Base-by-base conservation (phyloP, 495 filamentous ascomycete species). In the Margaritispora aquatica region DNA sequence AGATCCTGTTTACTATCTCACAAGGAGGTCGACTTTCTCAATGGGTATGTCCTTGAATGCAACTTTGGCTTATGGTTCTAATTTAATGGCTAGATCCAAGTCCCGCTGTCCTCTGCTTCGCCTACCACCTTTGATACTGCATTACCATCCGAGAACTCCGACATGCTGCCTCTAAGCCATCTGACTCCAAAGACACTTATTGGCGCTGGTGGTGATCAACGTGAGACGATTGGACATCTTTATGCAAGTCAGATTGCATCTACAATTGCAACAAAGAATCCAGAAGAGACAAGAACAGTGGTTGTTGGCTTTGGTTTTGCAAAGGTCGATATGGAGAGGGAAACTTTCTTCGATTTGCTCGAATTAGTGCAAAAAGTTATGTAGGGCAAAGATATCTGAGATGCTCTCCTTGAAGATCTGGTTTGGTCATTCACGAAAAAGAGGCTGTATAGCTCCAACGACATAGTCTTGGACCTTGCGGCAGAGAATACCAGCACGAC, bases 211-310 rank as follows among this genome's bases (percentile, higher is more conserved):
- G 84, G 83, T 19, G 77, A 88, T 58, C 87, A 89, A 51, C 80
- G 92, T 36, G 90, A 96, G 62, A 88, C 87, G 0, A 66, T 93
- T 19, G 93, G 89, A 24, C 94, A 97, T 73, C 80, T 96, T 3
- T 85, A 90, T 68, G 90, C 90, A 36, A 88, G 88, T 52, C 92
- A 96, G 66, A 89, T 97, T 59, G 94, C 88, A 5, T 93, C 83
- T 65, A 82, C 84, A 13, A 81, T 98, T 59, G 73, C 82, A 29
- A 83, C 83, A 54, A 85, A 84, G 61, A 77, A 88, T 54, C 85
- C 88, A 2, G 76, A 87, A 20, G 94, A 98, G 70, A 84, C 79
- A 63, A 81, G 94, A 54, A 83, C 88, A 51, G 72, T 98, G 11
- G 78, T 97, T 2, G 73, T 97, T 19, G 94, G 92, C 0, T 70